These are phyloP conservation scores for Fusarium camptoceras DNA, from an alignment of 2,329 filamentous ascomycete genomes.

Conservation along the genomic window DNA sequence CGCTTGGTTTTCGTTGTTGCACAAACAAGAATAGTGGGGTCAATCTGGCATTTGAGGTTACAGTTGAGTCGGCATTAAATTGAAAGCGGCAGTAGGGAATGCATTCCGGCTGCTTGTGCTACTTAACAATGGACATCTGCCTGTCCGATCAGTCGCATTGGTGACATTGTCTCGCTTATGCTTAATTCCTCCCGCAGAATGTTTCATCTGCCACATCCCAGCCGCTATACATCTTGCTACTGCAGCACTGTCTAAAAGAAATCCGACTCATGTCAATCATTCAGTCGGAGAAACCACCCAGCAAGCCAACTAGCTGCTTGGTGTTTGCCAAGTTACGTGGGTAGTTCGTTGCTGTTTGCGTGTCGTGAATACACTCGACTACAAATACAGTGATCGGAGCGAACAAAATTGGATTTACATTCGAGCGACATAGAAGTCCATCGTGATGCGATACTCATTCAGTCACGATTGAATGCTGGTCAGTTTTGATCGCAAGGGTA, in stretches of 20 bases:
- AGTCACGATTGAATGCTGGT: rapidly evolving
- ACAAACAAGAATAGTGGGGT: background rate
- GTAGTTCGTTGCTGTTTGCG: background rate
- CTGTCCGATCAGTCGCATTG: rapidly evolving
- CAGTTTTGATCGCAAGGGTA: rapidly evolving
- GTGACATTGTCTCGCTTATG: background rate
- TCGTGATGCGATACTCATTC: background rate
- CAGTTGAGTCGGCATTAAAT: background rate
- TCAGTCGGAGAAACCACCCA: too few relatives aligned
- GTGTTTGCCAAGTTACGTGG: background rate
- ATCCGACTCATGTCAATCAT: too few relatives aligned
- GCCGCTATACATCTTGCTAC: background rate
- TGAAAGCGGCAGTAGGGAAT: background rate
- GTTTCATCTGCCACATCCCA: background rate
- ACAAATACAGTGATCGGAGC: rapidly evolving
- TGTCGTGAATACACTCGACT: rapidly evolving
- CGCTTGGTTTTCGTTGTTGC: background rate
- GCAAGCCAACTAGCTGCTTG: rapidly evolving
- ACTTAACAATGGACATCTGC: background rate
- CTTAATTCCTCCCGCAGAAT: background rate
- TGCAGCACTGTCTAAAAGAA: too few relatives aligned
- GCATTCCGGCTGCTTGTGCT: background rate
- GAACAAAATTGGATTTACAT: rapidly evolving
- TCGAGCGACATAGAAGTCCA: too few relatives aligned
- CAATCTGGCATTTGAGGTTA: rapidly evolving